Conservation (phyloP, 495 filamentous ascomycete species). For the Penicillium daleae region DNA sequence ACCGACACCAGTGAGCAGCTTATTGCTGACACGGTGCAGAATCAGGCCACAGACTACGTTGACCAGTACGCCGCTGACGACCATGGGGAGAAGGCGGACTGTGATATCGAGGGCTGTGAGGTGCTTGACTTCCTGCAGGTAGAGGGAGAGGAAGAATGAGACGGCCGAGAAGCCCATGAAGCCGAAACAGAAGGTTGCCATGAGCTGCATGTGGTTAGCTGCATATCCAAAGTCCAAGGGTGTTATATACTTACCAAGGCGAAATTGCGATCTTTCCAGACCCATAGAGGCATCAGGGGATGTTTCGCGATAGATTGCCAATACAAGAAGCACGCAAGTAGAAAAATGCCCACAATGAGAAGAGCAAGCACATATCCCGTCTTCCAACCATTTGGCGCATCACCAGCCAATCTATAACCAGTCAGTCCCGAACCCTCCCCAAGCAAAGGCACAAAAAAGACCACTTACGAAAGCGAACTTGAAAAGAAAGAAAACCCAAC, state of each 20-base stretch:
- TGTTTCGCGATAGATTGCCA: conserved; percentile 58
- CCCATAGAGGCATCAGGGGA: conserved; percentile 43
- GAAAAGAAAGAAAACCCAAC: conserved; percentile 67
- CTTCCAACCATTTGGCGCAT: conserved; percentile 64
- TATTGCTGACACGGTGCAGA: conserved; percentile 56
- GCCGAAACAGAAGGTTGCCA: conserved; percentile 39
- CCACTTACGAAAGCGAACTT: conserved; percentile 64
- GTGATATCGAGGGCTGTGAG: conserved; percentile 50
- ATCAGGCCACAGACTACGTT: conserved; percentile 60
- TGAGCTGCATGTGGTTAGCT: conserved; percentile 28
- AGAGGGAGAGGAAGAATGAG: conserved; percentile 44
- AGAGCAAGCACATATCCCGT: conserved; percentile 67
- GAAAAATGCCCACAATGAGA: conserved; percentile 61
- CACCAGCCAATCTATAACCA: conserved; percentile 45
- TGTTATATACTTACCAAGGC: conserved; percentile 28
- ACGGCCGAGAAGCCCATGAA: conserved; percentile 42
- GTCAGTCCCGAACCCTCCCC: conserved; percentile 4
- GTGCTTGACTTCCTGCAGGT: conserved; percentile 48
- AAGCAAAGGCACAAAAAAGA: not conserved
- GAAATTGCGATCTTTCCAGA: conserved; percentile 47
- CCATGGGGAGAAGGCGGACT: conserved; percentile 58
- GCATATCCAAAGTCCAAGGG: not conserved
- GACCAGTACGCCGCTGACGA: conserved; percentile 53
- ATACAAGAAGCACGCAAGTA: conserved; percentile 61
- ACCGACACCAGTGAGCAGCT: conserved; percentile 48